A percentile compares a stretch with the other conserved stretches of the same genome.
Conservation (phyloP, 2,329 filamentous ascomycete genomes). For the Cercospora brassicicola region DNA sequence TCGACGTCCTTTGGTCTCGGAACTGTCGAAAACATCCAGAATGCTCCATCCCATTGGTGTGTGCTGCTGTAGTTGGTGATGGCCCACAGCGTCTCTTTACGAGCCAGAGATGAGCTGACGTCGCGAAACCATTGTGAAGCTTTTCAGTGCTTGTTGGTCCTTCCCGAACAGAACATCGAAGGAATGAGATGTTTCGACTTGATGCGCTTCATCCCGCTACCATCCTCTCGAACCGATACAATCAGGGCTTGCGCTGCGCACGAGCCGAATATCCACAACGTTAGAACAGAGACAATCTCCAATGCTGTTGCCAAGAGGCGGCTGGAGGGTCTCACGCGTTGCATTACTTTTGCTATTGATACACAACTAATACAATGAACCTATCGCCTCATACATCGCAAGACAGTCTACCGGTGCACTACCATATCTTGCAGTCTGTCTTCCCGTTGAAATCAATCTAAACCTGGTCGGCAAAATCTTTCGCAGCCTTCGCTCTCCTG, state of each 20-base stretch:
- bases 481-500: slow-evolving; percentile 33
- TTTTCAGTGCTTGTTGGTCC: background rate
- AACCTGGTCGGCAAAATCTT: slow-evolving; percentile 16
- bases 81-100: background rate
- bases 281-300: background rate
- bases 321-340: background rate
- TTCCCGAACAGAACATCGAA: background rate
- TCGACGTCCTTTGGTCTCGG: background rate
- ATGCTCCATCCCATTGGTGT: background rate
- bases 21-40: too few species aligned
- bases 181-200: background rate
- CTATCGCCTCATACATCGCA: background rate
- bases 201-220: background rate
- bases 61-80: background rate
- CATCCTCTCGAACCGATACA: background rate
- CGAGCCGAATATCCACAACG: background rate
- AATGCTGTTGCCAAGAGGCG: background rate
- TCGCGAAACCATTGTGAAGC: background rate
- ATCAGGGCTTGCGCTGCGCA: background rate
- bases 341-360: background rate
- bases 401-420: slow-evolving; percentile 1
- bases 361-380: background rate
- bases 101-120: background rate
- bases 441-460: background rate
- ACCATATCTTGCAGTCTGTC: slow-evolving; percentile 2